phyloP scores from a whole-genome alignment of 768 basidiomycete species.

The Gyrodon lividus region DNA sequence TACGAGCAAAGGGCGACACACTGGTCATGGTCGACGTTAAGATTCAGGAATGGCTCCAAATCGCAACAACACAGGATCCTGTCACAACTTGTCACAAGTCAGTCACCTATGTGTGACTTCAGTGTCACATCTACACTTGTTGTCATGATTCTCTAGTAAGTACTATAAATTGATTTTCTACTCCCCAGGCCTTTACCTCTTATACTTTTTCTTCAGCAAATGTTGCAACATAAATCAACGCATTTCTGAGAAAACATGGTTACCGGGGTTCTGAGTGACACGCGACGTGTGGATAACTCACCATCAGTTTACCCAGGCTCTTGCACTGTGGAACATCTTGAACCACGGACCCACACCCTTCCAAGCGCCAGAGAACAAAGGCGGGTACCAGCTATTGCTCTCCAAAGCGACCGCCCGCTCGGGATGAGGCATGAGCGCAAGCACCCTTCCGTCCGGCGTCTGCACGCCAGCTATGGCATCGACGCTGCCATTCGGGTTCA shows the following conservation, averaged over 20 bases:
- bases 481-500: slow-evolving; percentile 85
- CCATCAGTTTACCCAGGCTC: slow-evolving; percentile 52
- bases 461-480: slow-evolving; percentile 88
- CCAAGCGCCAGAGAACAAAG: slow-evolving; percentile 56
- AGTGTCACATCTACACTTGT: slow-evolving; percentile 61
- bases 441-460: slow-evolving; percentile 82
- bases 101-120: slow-evolving; percentile 18
- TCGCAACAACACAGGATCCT: slow-evolving; percentile 23
- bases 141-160: too few species aligned
- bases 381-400: slow-evolving; percentile 91
- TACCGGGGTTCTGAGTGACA: slow-evolving; percentile 27
- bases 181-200: too few species aligned
- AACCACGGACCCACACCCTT: slow-evolving; percentile 90
- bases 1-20: slow-evolving; percentile 63
- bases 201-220: too few species aligned
- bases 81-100: slow-evolving; percentile 15
- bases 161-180: too few species aligned
- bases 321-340: slow-evolving; percentile 88
- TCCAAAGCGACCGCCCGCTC: slow-evolving; percentile 80
- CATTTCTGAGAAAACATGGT: neutral
- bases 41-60: slow-evolving; percentile 15
- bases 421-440: slow-evolving; percentile 97
- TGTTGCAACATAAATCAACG: too few species aligned
- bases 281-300: slow-evolving; percentile 10
- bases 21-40: slow-evolving; percentile 30